Conservation (phyloP, 1,284 basidiomycete genomes). For the Exobasidium rhododendri region DNA sequence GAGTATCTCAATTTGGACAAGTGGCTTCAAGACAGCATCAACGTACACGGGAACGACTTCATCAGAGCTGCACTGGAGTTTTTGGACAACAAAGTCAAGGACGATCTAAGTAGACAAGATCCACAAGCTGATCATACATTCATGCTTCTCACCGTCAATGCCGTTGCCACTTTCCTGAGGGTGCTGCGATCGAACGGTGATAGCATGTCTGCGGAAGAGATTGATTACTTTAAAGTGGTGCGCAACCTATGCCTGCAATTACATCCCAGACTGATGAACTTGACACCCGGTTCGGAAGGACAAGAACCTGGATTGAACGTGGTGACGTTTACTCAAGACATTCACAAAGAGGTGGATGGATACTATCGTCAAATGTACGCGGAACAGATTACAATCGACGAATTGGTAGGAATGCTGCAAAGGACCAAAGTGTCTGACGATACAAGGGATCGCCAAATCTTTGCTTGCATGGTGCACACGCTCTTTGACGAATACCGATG, state of each 20-base stretch:
- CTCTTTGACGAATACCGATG: conserved; percentile 99
- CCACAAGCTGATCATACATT: conserved; percentile 51
- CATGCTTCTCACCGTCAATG: conserved; percentile 49
- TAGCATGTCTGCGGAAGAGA: conserved; percentile 64
- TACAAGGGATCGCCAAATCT: conserved; percentile 85
- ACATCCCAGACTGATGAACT: conserved; percentile 91
- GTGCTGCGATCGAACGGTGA: conserved; percentile 51
- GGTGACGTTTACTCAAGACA: conserved; percentile 79
- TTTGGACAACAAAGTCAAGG: conserved; percentile 49
- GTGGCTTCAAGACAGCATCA: conserved; percentile 86
- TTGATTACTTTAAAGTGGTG: conserved; percentile 84
- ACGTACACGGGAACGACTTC: conserved; percentile 75
- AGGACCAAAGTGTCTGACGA: conserved; percentile 79
- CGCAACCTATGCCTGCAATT: conserved; percentile 91
- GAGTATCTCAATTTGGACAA: conserved; percentile 94
- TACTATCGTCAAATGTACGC: conserved; percentile 99
- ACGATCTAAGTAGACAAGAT: conserved; percentile 48
- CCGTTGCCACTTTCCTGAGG: conserved; percentile 50
- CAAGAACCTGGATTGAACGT: conserved; percentile 88
- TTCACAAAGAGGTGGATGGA: conserved; percentile 82
- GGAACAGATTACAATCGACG: conserved; percentile 82
- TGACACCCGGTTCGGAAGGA: conserved; percentile 77
- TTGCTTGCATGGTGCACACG: conserved; percentile 98
- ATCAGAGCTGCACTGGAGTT: conserved; percentile 64
- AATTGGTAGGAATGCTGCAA: conserved; percentile 82